A percentile compares a stretch with the other conserved stretches of the same genome.
phyloP scores from a whole-genome alignment of 2,329 filamentous ascomycete species.

The Fulvia fulva region DNA sequence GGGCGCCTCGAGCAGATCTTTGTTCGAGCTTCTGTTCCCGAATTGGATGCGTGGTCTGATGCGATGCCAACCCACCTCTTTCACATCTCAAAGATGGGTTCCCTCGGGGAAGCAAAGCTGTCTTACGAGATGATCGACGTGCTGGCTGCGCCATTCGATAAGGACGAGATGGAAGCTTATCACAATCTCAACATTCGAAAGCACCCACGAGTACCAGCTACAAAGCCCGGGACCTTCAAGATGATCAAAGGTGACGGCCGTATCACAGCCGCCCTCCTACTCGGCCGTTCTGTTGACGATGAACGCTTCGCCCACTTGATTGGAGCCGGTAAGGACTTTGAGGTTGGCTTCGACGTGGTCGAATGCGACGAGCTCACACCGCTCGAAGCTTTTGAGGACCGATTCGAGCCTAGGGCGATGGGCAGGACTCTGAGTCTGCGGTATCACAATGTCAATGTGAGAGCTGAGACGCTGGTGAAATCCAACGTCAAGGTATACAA shows the following conservation, averaged over 20 bases:
- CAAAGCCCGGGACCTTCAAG: background rate
- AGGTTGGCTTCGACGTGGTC: background rate
- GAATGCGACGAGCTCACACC: background rate
- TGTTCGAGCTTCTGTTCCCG: background rate
- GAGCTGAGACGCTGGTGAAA: background rate
- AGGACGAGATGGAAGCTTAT: background rate
- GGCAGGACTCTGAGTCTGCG: background rate
- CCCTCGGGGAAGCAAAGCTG: background rate
- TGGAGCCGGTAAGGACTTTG: background rate
- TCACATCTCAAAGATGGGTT: background rate
- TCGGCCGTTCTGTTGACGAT: background rate
- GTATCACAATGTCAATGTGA: background rate
- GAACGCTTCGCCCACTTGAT: background rate
- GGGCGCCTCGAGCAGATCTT: conserved; percentile 1
- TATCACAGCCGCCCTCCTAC: background rate
- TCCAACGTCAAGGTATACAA: background rate
- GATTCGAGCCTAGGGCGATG: background rate
- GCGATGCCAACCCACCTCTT: conserved; percentile 1
- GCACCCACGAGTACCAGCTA: background rate
- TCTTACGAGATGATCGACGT: background rate
- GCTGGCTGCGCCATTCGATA: background rate
- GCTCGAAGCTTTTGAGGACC: background rate
- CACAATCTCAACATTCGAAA: background rate
- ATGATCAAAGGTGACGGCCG: background rate
- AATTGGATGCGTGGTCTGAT: background rate